Conservation (phyloP, 495 filamentous ascomycete species). For the Podospora comata region DNA sequence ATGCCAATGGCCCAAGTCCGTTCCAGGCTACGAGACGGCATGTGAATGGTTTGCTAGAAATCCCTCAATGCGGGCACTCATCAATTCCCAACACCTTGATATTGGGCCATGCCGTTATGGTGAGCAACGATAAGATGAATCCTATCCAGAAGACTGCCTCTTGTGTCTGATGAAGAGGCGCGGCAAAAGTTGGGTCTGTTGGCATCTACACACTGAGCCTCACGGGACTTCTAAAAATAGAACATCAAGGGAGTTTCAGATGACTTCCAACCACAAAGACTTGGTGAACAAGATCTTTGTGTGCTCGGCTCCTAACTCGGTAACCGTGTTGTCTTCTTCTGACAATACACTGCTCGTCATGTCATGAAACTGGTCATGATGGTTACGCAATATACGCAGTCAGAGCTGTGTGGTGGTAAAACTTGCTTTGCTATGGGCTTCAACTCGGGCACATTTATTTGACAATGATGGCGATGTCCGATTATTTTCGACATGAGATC, state of each 20-base stretch:
- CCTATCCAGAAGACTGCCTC: neutral
- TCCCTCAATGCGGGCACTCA: neutral
- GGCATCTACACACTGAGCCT: neutral
- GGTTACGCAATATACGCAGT: neutral
- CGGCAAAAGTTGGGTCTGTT: neutral
- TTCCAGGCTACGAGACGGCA: neutral
- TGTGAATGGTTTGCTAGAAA: neutral
- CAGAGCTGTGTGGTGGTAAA: neutral
- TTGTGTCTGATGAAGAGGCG: neutral
- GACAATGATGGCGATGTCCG: too few species aligned
- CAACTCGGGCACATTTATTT: too few species aligned
- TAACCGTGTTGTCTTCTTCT: neutral
- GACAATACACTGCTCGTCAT: neutral
- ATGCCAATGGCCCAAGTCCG: neutral
- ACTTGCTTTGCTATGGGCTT: neutral
- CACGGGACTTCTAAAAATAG: neutral
- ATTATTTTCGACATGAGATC: too few species aligned
- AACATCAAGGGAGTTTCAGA: neutral
- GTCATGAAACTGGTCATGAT: neutral
- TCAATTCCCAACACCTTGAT: neutral
- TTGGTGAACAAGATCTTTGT: neutral
- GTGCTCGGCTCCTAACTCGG: neutral
- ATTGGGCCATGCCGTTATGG: neutral
- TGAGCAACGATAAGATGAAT: neutral
- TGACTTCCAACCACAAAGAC: neutral